Evolutionary conservation across 202 grass and related monocot genomes (phyloP), one percentile per base, ranked within the genome.

Genomic region (Setaria italica): DNA sequence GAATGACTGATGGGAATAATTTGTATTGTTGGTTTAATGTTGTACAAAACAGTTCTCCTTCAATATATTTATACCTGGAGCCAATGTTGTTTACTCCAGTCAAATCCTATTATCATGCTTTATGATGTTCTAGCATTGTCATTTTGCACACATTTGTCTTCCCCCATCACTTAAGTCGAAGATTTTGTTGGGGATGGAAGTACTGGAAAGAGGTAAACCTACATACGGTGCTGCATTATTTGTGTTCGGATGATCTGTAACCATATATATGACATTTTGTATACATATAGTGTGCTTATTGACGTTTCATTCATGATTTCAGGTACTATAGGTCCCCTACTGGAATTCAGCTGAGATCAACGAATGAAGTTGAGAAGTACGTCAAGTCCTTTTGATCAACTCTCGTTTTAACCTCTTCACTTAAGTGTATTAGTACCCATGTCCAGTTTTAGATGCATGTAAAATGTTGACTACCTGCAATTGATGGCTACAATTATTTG

Each of bases 241-340:
- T 56, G 13, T 71, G 49, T 79, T 32, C 17, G 14, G 20, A 14
- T 77, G 62, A 53, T 46, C 58, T 76, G 13, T 25, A 56, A 67
- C n/a, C 54, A 19, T 45, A 67, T 57, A 67, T 19, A 48, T 66
- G 35, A 9, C 20, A 9, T 76, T 41, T 54, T 21, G 0, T 33
- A 15, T 80, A 9, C 25, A 72, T 47, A 82, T 60, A 62, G 29
- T 16, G 13, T 60, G 0, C 41, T 69, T 57, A 1, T 37, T 77
- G 30, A 75, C 29, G 15, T 49, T 77, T 11, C 67, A 35, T 82
- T 70, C 17, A 39, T 80, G 14, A 57, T 80, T 80, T 64, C 56
- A 80, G 76, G 68, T 91, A 91, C 67, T 95, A 95, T 83, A 76
- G 62, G 59, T 70, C 86, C 13, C 90, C 94, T 17, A 74, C 57